Evolutionary conservation across 2,329 filamentous ascomycete species (phyloP).

Genomic region (Zopfia rhizophila): DNA sequence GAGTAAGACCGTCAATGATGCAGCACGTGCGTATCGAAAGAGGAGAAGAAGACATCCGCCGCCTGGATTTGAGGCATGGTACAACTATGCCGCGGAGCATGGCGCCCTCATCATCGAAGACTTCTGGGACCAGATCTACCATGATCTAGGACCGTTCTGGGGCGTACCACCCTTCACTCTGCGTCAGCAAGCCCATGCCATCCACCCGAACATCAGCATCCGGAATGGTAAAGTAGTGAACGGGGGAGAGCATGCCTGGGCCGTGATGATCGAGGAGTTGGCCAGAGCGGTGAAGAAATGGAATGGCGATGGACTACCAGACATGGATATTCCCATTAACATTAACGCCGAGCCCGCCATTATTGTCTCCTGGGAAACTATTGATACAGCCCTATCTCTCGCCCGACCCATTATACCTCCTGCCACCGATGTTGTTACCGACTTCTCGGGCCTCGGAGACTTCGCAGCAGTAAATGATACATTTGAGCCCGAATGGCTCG

Average conservation of each 20-base stretch:
- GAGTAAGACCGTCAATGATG: constrained; percentile 49
- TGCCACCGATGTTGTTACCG: constrained; percentile 29
- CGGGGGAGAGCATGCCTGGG: constrained; percentile 51
- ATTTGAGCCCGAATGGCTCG: constrained; percentile 43
- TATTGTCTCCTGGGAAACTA: constrained; percentile 58
- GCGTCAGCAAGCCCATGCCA: constrained; percentile 51
- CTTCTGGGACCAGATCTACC: constrained; percentile 63
- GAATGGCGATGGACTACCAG: constrained; percentile 55
- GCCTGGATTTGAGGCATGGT: constrained; percentile 62
- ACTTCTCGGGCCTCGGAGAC: constrained; percentile 20
- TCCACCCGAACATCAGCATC: constrained; percentile 52
- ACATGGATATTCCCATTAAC: constrained; percentile 60
- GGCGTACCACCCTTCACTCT: constrained; percentile 54
- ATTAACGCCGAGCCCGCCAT: constrained; percentile 59
- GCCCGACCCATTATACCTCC: constrained; percentile 37
- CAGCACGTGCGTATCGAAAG: constrained; percentile 55
- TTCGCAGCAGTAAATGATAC: constrained; percentile 10
- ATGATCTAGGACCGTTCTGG: constrained; percentile 63
- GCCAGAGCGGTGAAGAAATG: constrained; percentile 44
- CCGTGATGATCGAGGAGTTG: constrained; percentile 53
- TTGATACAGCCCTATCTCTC: constrained; percentile 50
- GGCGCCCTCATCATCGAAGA: constrained; percentile 59
- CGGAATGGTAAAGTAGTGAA: constrained; percentile 51
- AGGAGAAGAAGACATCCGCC: constrained; percentile 60
- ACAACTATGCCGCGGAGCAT: constrained; percentile 54